Conservation (phyloP, 495 filamentous ascomycete species). For the Tuber calosporum region DNA sequence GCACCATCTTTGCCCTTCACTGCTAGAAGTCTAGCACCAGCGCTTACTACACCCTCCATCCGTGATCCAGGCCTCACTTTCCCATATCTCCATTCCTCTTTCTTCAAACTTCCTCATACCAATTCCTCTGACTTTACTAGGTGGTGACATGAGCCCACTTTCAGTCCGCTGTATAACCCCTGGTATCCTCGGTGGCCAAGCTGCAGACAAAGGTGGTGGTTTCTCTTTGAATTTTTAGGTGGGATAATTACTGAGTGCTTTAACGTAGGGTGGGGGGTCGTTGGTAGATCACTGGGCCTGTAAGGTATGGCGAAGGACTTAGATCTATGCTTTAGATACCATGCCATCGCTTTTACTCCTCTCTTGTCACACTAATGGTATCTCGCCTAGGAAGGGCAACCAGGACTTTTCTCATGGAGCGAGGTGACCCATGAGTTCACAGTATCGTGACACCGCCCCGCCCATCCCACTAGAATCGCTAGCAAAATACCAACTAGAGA, state of each 20-base stretch:
- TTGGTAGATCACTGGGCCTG: neutral
- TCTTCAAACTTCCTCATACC: neutral
- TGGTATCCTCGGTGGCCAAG: conserved; percentile 48
- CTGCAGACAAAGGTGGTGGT: conserved; percentile 36
- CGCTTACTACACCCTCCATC: conserved; percentile 49
- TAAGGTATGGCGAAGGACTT: neutral
- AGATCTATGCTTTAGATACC: neutral
- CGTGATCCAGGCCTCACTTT: conserved; percentile 44
- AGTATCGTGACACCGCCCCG: neutral
- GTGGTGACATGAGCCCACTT: conserved; percentile 49
- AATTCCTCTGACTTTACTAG: neutral
- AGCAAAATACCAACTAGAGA: neutral
- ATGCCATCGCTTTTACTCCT: neutral
- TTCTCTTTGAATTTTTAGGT: neutral
- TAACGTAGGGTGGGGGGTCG: conserved; percentile 6
- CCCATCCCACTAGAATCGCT: neutral
- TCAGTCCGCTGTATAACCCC: conserved; percentile 51
- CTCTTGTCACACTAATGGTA: neutral
- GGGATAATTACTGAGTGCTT: neutral
- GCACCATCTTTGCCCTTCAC: conserved; percentile 48
- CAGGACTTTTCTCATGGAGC: neutral
- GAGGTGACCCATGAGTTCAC: neutral
- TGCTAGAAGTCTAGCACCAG: conserved; percentile 50
- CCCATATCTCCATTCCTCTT: neutral
- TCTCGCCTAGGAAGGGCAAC: neutral